Percentiles rank a stretch among this genome's conserved stretches.
phyloP scores from a whole-genome alignment of 495 filamentous ascomycete genomes.

The Talaromyces stipitatus region DNA sequence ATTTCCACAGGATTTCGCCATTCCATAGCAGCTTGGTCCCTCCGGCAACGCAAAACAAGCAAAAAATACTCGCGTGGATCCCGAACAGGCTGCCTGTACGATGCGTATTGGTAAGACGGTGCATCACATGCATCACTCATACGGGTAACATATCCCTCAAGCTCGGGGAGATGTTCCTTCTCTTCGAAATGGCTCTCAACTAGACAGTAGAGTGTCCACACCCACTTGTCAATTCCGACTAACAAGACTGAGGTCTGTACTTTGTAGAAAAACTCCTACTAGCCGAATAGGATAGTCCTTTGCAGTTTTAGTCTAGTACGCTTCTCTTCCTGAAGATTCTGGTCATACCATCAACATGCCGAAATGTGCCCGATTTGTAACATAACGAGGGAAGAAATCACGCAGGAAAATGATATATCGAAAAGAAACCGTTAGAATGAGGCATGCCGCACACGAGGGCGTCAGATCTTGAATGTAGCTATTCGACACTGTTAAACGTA shows the following conservation, averaged over 20 bases:
- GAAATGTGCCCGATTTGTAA: neutral
- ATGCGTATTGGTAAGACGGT: neutral
- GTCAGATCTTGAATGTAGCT: conserved; percentile 3
- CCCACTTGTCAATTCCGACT: conserved; percentile 2
- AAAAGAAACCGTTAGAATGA: neutral
- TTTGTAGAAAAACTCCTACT: conserved; percentile 4
- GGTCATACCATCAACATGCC: conserved; percentile 1
- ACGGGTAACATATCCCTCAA: neutral
- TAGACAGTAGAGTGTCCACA: conserved; percentile 5
- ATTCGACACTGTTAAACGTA: neutral
- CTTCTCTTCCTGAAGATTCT: neutral
- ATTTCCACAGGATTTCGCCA: conserved; percentile 3
- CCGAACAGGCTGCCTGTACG: neutral
- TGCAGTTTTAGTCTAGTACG: neutral
- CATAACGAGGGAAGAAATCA: neutral
- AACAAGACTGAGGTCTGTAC: neutral
- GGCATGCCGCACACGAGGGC: conserved; percentile 2
- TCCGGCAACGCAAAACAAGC: neutral
- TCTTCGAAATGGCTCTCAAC: neutral
- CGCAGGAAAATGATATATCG: neutral
- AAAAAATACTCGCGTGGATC: conserved; percentile 4
- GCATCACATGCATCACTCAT: neutral
- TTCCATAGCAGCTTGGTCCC: neutral
- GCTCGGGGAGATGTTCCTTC: neutral
- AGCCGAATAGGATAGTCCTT: conserved; percentile 3